Conservation (phyloP, 768 basidiomycete species). For the Suillus alpinus region DNA sequence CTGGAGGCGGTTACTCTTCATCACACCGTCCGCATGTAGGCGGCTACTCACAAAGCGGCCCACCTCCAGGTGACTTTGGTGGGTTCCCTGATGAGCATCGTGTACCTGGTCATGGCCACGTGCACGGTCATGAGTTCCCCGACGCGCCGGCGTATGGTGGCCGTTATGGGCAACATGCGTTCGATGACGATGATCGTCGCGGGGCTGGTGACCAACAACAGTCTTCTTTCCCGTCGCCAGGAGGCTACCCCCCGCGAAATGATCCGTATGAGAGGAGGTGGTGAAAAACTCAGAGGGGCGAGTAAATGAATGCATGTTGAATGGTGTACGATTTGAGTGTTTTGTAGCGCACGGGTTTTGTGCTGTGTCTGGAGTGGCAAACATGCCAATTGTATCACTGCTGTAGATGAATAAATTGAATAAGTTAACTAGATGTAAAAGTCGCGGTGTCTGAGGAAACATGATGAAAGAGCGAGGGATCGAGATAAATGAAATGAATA, state of each 20-base stretch:
- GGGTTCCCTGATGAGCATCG: slow-evolving; percentile 6
- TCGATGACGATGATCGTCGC: background rate
- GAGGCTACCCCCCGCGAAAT: slow-evolving; percentile 2
- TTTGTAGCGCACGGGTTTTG: background rate
- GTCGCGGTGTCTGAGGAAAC: background rate
- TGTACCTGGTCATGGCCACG: slow-evolving; percentile 22
- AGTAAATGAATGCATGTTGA: background rate
- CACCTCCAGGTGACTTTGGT: slow-evolving; percentile 17
- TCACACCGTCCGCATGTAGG: slow-evolving; percentile 11
- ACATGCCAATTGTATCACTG: background rate
- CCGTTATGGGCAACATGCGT: slow-evolving; percentile 4
- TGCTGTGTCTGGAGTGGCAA: too few relatives aligned
- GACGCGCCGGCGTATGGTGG: slow-evolving; percentile 31
- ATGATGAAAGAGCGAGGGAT: background rate
- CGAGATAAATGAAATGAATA: background rate
- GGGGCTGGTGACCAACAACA: background rate
- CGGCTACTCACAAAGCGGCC: slow-evolving; percentile 12
- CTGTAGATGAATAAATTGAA: background rate
- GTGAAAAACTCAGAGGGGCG: background rate
- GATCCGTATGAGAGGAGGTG: slow-evolving; percentile 1
- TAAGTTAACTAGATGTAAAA: background rate
- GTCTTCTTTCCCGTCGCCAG: background rate
- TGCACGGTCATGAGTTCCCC: slow-evolving; percentile 38
- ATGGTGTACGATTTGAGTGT: background rate
- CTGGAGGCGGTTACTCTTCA: background rate